Base-by-base conservation (phyloP, 1,284 basidiomycete species). In the Apiotrichum sp. region DNA sequence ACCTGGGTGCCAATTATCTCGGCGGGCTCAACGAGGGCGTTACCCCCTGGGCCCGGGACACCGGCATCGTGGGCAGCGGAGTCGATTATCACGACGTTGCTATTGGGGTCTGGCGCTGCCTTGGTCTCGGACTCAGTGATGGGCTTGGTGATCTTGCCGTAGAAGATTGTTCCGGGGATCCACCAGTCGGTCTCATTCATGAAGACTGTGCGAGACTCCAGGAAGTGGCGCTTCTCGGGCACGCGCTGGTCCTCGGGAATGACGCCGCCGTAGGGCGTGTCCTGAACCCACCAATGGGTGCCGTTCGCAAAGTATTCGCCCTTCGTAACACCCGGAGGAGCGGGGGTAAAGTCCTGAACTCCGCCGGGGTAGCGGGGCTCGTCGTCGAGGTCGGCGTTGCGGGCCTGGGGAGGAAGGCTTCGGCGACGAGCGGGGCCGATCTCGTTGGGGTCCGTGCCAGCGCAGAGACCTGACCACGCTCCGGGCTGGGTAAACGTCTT, bases 381-480 rank as follows among this genome's bases (percentile, higher is more conserved):
- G n/a, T n/a, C n/a, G n/a, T n/a, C n/a, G 9, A 50, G 6, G 4
- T 34, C 42, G 51, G 43, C 16, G 29, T 29, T 29, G 22, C 35
- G 41, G 1, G 40, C 33, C 34, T 32, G 39, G 13, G 44, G 42
- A 6, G 33, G 49, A 10, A 42, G 7, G 10, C n/a, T 10, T n/a
- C n/a, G n/a, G 16, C 52, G 52, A 29, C 22, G 14, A 4, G 59
- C 54, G 7, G 63, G 63, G 2, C 63, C 63, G n/a, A 58, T 52
- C 13, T 42, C 50, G 34, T 44, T 34, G 6, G 32, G 4, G 41
- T 64, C 50, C 5, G 34, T 43, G 13, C 58, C 61, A 5, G 32
- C 46, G 45, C 63, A 65, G 9, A 65, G 58, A 6, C 40, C 45
- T 13, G 32, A 46, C 64, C 64, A 65, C 13, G 52, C 58, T 0